phyloP scores from a whole-genome alignment of 2,329 filamentous ascomycete species.

The Periconia sp. region DNA sequence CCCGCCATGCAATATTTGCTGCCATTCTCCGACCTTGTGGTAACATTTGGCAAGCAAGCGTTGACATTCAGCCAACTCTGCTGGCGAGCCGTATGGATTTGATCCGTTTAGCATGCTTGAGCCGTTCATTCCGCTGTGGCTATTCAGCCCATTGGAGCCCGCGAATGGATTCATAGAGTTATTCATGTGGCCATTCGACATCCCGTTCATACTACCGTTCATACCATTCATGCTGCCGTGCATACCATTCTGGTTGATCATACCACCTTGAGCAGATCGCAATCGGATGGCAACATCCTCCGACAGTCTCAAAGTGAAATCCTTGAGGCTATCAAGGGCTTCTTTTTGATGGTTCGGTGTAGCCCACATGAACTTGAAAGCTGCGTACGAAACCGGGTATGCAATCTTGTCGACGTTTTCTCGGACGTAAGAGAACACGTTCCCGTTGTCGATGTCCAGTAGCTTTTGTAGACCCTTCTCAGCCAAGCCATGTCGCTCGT shows the following conservation, averaged over 20 bases:
- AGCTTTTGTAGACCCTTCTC: conserved; percentile 93
- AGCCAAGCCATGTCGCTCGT: conserved; percentile 87
- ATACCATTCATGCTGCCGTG: conserved; percentile 35
- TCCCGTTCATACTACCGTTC: conserved; percentile 44
- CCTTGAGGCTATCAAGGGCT: conserved; percentile 59
- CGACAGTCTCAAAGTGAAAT: conserved; percentile 62
- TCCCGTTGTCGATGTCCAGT: conserved; percentile 53
- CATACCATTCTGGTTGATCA: conserved; percentile 24
- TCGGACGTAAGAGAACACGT: conserved; percentile 35
- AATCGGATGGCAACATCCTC: conserved; percentile 56
- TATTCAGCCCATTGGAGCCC: conserved; percentile 53
- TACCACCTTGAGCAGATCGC: conserved; percentile 38
- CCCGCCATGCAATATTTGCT: conserved; percentile 79
- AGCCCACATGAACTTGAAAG: conserved; percentile 96
- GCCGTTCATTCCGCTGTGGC: conserved; percentile 47
- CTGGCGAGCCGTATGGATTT: conserved; percentile 25
- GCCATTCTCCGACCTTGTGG: conserved; percentile 94
- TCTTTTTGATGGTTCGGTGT: conserved; percentile 48
- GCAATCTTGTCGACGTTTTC: conserved; percentile 51
- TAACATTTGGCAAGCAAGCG: conserved; percentile 92
- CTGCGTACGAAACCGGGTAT: conserved; percentile 91
- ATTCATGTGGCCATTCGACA: conserved; percentile 44
- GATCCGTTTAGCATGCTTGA: conserved; percentile 33
- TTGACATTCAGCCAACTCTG: conserved; percentile 56
- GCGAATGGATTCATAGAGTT: conserved; percentile 41